These are phyloP conservation scores for Erodium trifolium DNA, from an alignment of 441 rosid species.

Conservation along the genomic window DNA sequence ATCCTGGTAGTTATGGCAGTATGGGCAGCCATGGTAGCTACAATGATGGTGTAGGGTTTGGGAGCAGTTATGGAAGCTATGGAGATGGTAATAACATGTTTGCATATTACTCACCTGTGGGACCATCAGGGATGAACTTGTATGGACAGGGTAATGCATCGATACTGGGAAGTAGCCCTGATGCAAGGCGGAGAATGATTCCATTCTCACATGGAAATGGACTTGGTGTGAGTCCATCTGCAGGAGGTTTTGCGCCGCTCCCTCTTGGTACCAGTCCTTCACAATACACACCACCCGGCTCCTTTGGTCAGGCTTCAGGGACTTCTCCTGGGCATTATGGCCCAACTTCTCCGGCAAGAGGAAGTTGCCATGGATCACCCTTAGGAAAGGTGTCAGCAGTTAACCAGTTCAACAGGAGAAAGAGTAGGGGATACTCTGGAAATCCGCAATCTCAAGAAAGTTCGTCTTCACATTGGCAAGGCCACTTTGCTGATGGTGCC, in stretches of 20 bases:
- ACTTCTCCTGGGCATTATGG: slow-evolving; percentile 98
- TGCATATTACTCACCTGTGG: slow-evolving; percentile 89
- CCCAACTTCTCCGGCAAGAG: slow-evolving; percentile 91
- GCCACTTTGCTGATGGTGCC: slow-evolving; percentile 47
- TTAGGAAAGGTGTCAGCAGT: slow-evolving; percentile 76
- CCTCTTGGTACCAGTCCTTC: slow-evolving; percentile 98
- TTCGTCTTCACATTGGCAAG: slow-evolving; percentile 59
- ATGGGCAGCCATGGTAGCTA: slow-evolving; percentile 95
- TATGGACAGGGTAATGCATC: slow-evolving; percentile 61
- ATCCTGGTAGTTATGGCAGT: slow-evolving; percentile 89
- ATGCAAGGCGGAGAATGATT: slow-evolving; percentile 69
- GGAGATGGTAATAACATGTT: slow-evolving; percentile 69
- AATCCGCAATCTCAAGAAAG: slow-evolving; percentile 65
- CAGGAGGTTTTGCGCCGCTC: slow-evolving; percentile 81
- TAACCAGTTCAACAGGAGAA: slow-evolving; percentile 82
- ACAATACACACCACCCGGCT: slow-evolving; percentile 85
- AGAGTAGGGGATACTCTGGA: slow-evolving; percentile 70
- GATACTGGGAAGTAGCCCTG: slow-evolving; percentile 89
- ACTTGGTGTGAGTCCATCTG: slow-evolving; percentile 87
- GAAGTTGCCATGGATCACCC: slow-evolving; percentile 88
- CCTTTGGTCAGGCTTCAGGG: slow-evolving; percentile 53
- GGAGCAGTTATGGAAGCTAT: slow-evolving; percentile 90
- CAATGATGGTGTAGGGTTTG: slow-evolving; percentile 72
- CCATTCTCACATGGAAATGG: slow-evolving; percentile 77
- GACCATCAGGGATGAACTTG: slow-evolving; percentile 77